phyloP scores from a whole-genome alignment of 2,329 filamentous ascomycete species.

The Fusarium pilosicola region DNA sequence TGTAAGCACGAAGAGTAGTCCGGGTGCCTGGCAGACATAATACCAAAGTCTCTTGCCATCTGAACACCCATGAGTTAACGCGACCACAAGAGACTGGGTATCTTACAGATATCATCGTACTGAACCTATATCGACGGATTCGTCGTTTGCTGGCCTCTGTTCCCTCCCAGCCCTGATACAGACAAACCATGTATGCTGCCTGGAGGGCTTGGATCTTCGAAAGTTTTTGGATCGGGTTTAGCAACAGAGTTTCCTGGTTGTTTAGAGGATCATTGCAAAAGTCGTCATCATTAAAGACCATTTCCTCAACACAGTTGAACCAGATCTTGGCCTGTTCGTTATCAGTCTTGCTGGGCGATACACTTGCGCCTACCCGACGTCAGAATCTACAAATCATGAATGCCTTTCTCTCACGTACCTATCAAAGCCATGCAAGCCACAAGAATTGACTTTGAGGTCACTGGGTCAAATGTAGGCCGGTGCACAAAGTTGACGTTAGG shows the following conservation, averaged over 20 bases:
- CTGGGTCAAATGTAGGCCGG: neutral
- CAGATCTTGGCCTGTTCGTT: neutral
- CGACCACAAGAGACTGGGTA: fast-evolving
- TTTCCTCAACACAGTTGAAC: neutral
- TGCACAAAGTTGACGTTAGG: constrained; percentile 1
- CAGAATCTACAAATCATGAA: fast-evolving
- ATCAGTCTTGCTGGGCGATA: neutral
- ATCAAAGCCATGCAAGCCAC: neutral
- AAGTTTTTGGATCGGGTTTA: fast-evolving
- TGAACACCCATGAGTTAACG: fast-evolving
- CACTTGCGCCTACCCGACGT: neutral
- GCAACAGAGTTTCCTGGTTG: fast-evolving
- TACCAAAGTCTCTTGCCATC: neutral
- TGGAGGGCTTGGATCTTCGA: neutral
- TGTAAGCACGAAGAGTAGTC: neutral
- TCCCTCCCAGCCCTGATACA: constrained; percentile 3
- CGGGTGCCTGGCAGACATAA: neutral
- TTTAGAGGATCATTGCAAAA: neutral
- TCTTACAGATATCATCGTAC: neutral
- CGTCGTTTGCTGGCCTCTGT: neutral
- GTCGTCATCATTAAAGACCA: neutral
- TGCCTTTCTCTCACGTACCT: neutral
- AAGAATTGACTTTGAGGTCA: neutral
- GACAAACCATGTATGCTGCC: neutral
- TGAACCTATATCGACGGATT: neutral